Evolutionary conservation across 805 yeast species (phyloP).

Genomic region (Wickerhamomyces strasburgensis): DNA sequence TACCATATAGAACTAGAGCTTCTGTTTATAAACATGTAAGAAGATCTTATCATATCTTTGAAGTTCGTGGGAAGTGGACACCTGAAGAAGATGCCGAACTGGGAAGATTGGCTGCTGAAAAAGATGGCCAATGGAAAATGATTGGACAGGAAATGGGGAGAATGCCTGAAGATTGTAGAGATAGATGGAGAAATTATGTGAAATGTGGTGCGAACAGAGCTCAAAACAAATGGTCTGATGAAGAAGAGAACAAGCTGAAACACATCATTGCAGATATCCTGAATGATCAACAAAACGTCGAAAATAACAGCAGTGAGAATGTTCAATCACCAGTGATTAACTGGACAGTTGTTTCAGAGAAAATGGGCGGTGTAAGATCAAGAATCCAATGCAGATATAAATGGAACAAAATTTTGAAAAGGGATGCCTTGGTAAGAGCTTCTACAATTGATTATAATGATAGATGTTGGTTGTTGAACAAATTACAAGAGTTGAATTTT

Average conservation of each 20-base stretch:
- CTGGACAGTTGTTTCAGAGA: slow-evolving; percentile 89
- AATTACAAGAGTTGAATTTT: slow-evolving; percentile 40
- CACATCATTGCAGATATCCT: slow-evolving; percentile 49
- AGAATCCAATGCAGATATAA: slow-evolving; percentile 94
- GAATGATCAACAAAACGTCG: slow-evolving; percentile 13
- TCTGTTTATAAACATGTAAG: slow-evolving; percentile 90
- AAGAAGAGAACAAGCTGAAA: slow-evolving; percentile 62
- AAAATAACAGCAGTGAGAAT: too few species aligned
- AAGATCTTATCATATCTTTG: slow-evolving; percentile 82
- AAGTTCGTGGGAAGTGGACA: slow-evolving; percentile 88
- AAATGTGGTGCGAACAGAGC: slow-evolving; percentile 81
- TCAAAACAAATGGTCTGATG: slow-evolving; percentile 71
- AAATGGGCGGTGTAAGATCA: slow-evolving; percentile 83
- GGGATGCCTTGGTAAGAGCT: slow-evolving; percentile 45
- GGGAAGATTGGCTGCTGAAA: slow-evolving; percentile 54
- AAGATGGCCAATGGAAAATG: slow-evolving; percentile 83
- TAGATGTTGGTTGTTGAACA: slow-evolving; percentile 43
- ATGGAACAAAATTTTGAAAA: slow-evolving; percentile 77
- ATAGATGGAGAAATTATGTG: slow-evolving; percentile 92
- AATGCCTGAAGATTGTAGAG: slow-evolving; percentile 98
- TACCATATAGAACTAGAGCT: slow-evolving; percentile 84
- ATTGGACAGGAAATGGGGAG: slow-evolving; percentile 78
- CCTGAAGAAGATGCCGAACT: slow-evolving; percentile 71
- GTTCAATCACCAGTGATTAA: slow-evolving; percentile 49
- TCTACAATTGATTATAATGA: slow-evolving; percentile 42